phyloP scores from a whole-genome alignment of 306 rosid genomes.

The Castanea sativa region DNA sequence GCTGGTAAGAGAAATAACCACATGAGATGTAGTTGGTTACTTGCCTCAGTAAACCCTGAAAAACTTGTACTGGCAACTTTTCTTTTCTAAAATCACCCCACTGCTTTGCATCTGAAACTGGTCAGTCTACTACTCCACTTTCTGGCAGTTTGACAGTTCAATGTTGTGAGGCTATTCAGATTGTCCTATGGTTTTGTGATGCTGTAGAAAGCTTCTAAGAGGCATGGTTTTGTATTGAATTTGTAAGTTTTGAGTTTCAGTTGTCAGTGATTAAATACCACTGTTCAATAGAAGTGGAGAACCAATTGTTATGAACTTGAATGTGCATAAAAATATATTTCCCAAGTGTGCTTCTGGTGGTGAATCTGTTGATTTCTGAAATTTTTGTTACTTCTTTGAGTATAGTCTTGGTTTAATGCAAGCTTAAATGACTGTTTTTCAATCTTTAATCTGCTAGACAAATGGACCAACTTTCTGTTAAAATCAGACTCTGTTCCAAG shows the following conservation, averaged over 20 bases:
- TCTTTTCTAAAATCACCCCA: background rate
- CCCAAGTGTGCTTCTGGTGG: conserved; percentile 7
- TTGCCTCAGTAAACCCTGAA: conserved; percentile 5
- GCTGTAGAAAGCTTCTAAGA: conserved; percentile 11
- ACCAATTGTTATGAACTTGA: background rate
- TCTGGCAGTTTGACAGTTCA: background rate
- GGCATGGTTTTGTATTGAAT: conserved; percentile 1
- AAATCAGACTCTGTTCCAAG: background rate
- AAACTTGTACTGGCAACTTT: conserved; percentile 12
- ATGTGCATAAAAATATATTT: conserved; percentile 1
- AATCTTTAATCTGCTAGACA: background rate
- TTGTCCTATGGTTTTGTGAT: background rate
- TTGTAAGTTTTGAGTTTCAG: background rate
- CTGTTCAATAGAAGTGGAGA: background rate
- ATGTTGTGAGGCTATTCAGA: conserved; percentile 20
- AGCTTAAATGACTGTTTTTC: background rate
- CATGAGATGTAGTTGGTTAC: conserved; percentile 38
- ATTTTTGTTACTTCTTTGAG: conserved; percentile 9
- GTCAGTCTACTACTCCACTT: background rate
- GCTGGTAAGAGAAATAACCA: conserved; percentile 69
- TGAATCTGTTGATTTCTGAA: background rate
- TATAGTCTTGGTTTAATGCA: background rate
- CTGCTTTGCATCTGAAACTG: conserved; percentile 7
- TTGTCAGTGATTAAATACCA: background rate
- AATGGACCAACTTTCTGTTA: background rate